Evolutionary conservation across 75 land plant genomes (phyloP).

Genomic region (Isoetes taiwanensis): DNA sequence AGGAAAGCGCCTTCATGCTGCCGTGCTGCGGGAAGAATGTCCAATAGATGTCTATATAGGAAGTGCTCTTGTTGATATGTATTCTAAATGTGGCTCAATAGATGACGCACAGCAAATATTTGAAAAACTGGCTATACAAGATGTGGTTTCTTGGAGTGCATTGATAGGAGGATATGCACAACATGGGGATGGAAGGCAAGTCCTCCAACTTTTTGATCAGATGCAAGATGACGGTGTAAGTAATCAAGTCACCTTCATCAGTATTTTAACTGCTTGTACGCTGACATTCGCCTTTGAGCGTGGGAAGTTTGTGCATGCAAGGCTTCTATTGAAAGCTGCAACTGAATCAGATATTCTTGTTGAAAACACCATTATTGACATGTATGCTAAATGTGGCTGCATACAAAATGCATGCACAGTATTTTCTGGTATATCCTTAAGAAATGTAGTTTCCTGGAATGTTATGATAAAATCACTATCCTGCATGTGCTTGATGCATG

Average conservation of each 20-base stretch:
- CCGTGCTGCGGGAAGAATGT: too few species aligned
- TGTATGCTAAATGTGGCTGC: background rate
- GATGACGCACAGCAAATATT: too few species aligned
- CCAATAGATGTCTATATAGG: too few species aligned
- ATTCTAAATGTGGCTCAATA: too few species aligned
- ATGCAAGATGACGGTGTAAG: background rate
- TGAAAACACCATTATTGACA: background rate
- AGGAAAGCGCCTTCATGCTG: too few species aligned
- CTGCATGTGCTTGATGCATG: too few species aligned
- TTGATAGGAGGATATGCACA: background rate
- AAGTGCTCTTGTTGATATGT: too few species aligned
- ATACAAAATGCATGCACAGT: background rate
- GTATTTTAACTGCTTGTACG: background rate
- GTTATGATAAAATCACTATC: constrained; percentile 32
- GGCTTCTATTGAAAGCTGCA: background rate
- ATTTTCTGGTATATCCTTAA: too few species aligned
- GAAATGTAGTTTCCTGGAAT: constrained; percentile 38
- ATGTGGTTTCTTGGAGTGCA: background rate
- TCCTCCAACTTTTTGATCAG: constrained; percentile 10
- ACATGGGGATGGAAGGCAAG: constrained; percentile 12
- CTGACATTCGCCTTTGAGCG: background rate
- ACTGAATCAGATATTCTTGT: background rate
- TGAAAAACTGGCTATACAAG: too few species aligned
- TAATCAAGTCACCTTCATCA: background rate
- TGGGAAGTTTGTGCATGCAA: background rate